Conservation (phyloP, 2,329 filamentous ascomycete species). For the Aspergillus uvarum region DNA sequence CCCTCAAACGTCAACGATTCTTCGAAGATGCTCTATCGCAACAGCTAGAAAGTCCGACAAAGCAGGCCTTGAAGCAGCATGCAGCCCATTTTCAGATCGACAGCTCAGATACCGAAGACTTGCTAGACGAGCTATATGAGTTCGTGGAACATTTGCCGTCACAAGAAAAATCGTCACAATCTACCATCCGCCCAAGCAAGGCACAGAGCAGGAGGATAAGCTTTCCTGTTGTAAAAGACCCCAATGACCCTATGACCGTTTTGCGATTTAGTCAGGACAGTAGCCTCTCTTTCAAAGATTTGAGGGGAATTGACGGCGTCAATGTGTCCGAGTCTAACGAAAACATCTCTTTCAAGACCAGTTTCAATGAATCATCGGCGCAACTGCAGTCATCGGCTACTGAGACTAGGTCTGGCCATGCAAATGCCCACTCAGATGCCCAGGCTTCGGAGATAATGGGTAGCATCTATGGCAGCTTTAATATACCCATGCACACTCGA, state of each 20-base stretch:
- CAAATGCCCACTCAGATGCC: constrained; percentile 21
- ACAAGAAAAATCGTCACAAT: constrained; percentile 26
- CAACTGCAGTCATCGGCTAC: constrained; percentile 23
- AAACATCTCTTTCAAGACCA: constrained; percentile 7
- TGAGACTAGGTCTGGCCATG: constrained; percentile 3
- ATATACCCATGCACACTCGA: constrained; percentile 22
- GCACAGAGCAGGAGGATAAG: constrained; percentile 52
- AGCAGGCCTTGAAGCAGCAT: background rate
- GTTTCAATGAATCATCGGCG: constrained; percentile 15
- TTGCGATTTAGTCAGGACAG: constrained; percentile 67
- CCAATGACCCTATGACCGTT: constrained; percentile 63
- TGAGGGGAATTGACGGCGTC: constrained; percentile 17
- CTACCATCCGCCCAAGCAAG: constrained; percentile 25
- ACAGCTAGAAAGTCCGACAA: background rate
- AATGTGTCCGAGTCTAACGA: constrained; percentile 9
- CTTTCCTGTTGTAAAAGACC: constrained; percentile 77
- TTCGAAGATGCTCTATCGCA: background rate
- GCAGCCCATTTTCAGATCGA: background rate
- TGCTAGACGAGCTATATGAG: background rate
- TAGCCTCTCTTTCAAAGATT: constrained; percentile 51
- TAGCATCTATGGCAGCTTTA: constrained; percentile 32
- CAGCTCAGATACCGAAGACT: constrained; percentile 8
- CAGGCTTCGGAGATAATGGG: constrained; percentile 20
- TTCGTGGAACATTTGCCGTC: constrained; percentile 15
- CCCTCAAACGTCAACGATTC: constrained; percentile 14